Percentiles rank a stretch among this genome's conserved stretches.
Conservation (phyloP, 1,139 yeast species). For the Pichia norvegensis region DNA sequence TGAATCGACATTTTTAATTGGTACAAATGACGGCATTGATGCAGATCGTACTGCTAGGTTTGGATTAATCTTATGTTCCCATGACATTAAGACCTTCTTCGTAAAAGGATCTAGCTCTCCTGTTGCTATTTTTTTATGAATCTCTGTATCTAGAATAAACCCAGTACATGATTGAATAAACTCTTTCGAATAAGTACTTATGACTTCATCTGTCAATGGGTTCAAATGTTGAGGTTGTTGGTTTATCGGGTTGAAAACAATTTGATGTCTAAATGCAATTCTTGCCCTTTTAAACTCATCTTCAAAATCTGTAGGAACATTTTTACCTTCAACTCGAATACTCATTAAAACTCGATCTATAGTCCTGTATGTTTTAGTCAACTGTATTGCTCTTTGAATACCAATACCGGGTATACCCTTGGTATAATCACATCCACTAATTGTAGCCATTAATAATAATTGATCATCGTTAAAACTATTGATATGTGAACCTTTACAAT, state of each 20-base stretch:
- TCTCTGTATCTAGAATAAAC: constrained; percentile 34
- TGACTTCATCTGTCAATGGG: constrained; percentile 38
- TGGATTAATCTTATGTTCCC: constrained; percentile 30
- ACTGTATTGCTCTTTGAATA: constrained; percentile 61
- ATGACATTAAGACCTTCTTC: constrained; percentile 38
- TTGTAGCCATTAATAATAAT: constrained; percentile 68
- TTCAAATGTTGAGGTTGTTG: constrained; percentile 49
- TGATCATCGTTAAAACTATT: constrained; percentile 46
- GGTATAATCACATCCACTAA: constrained; percentile 95
- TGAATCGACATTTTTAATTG: not conserved
- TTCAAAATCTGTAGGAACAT: constrained; percentile 51
- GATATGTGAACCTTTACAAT: constrained; percentile 42
- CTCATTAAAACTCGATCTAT: constrained; percentile 51
- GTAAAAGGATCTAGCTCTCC: constrained; percentile 66
- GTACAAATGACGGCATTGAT: constrained; percentile 3
- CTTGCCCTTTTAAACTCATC: constrained; percentile 60
- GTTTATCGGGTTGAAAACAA: constrained; percentile 67
- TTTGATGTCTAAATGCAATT: constrained; percentile 75
- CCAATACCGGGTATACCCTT: constrained; percentile 82
- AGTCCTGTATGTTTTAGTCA: constrained; percentile 45
- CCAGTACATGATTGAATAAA: constrained; percentile 56
- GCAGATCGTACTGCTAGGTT: constrained; percentile 2
- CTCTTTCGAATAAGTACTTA: constrained; percentile 11
- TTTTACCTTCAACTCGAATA: constrained; percentile 56
- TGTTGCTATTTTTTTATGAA: constrained; percentile 50